These are phyloP conservation scores for Agmasoma carcini DNA, from an alignment of 371 early-diverging fungal species.

Conservation along the genomic window DNA sequence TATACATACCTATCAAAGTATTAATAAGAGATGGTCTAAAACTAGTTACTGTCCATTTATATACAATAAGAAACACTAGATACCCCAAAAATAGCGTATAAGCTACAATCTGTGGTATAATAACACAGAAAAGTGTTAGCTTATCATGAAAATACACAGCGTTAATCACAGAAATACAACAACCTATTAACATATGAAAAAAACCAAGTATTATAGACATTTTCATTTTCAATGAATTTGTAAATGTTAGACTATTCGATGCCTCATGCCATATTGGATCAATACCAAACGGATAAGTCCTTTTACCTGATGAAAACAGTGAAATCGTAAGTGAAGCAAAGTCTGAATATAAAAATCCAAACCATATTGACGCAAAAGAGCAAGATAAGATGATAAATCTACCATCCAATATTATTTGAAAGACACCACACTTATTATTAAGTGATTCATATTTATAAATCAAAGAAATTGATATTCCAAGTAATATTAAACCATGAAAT, in stretches of 20 bases:
- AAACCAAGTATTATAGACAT: conserved; percentile 89
- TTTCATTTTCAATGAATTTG: conserved; percentile 99
- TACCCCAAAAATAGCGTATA: conserved; percentile 84
- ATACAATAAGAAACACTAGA: conserved; percentile 70
- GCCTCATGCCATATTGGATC: conserved; percentile 80
- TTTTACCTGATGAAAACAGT: conserved; percentile 57
- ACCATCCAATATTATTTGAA: conserved; percentile 74
- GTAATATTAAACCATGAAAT: conserved; percentile 74
- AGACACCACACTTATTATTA: conserved; percentile 60
- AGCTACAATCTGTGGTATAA: conserved; percentile 81
- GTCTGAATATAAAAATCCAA: conserved; percentile 93
- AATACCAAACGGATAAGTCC: conserved; percentile 56
- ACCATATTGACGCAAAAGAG: conserved; percentile 84
- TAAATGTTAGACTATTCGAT: conserved; percentile 67
- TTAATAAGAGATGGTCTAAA: conserved; percentile 81
- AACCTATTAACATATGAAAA: conserved; percentile 86
- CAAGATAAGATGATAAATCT: conserved; percentile 87
- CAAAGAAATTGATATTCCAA: conserved; percentile 65
- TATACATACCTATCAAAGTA: conserved; percentile 93
- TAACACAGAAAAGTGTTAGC: conserved; percentile 65
- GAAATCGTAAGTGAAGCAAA: conserved; percentile 69
- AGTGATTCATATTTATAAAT: conserved; percentile 58
- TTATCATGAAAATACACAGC: conserved; percentile 67
- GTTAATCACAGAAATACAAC: conserved; percentile 73
- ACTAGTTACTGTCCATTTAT: conserved; percentile 82